Base-by-base conservation (phyloP, 1,284 basidiomycete species). In the Ustilago xerochloae region DNA sequence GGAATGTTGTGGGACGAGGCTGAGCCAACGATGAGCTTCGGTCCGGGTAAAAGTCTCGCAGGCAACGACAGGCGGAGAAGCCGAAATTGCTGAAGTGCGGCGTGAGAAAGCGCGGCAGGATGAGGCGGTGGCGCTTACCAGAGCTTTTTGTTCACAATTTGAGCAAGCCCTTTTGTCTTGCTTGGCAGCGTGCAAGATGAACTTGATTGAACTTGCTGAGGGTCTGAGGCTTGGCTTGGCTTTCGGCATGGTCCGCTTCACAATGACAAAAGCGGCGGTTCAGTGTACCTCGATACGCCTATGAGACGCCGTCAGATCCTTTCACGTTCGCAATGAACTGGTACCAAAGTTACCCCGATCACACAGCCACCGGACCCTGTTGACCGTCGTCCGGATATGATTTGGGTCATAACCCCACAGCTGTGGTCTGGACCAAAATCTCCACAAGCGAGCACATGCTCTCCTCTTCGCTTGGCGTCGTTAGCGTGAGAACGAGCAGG, bases 21-120 rank as follows among this genome's bases (percentile, higher is more conserved):
- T n/a, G n/a, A n/a, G n/a, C n/a, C n/a, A n/a, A n/a, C n/a, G n/a
- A n/a, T n/a, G n/a, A n/a, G n/a, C n/a, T n/a, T n/a, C n/a, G n/a
- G n/a, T n/a, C 32, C 16, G 32, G 32, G 32, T 16, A 35, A 35
- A 8, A 8, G 32, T 35, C 9, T 35, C 32, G 8, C 32, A 35
- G 32, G 9, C n/a, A n/a, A 35, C 32, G 32, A 35, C 32, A 9
- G 32, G 32, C 32, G 8, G 8, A 16, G n/a, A 12, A 39, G n/a
- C n/a, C 38, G n/a, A n/a, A n/a, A n/a, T n/a, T 39, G 38, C 20
- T 18, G 15, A 12, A 18, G 38, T n/a, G 7, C 43, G 43, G 43
- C 24, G 43, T 28, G 43, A 28, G 43, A 46, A 46, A 46, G 28
- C 45, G 45, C 45, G 45, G 26, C 45, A 47, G 26, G 16, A 47